phyloP scores from a whole-genome alignment of 768 basidiomycete genomes.

The Boletus patriciae region DNA sequence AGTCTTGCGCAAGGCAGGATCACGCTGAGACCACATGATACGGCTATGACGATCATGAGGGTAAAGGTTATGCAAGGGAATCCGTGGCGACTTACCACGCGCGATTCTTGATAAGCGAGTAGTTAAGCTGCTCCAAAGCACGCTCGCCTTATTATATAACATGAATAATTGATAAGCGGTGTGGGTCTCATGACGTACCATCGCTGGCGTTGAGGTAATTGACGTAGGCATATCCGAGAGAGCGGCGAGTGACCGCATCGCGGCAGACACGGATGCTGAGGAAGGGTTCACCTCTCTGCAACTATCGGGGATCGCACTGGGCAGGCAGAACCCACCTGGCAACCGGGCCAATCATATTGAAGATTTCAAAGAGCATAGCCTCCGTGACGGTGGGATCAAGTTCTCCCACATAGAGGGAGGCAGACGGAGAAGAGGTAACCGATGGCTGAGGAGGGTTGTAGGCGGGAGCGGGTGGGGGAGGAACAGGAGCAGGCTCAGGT shows the following conservation, averaged over 20 bases:
- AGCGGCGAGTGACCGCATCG: constrained; percentile 99
- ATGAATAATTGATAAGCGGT: not conserved
- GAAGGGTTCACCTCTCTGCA: not conserved
- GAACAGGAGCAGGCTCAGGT: constrained; percentile 47
- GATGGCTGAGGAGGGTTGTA: constrained; percentile 56
- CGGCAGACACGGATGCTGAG: constrained; percentile 97
- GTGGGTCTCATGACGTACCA: constrained; percentile 51
- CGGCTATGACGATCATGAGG: constrained; percentile 53
- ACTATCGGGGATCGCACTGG: not conserved
- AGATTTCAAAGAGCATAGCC: constrained; percentile 99
- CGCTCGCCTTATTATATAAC: constrained; percentile 70
- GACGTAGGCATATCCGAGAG: constrained; percentile 99
- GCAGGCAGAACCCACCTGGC: constrained; percentile 65
- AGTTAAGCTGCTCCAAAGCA: constrained; percentile 98
- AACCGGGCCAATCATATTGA: constrained; percentile 99
- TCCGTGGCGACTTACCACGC: constrained; percentile 66
- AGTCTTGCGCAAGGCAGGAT: constrained; percentile 98
- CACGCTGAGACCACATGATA: constrained; percentile 99
- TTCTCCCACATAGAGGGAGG: constrained; percentile 98
- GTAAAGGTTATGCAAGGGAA: not conserved
- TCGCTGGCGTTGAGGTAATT: constrained; percentile 96
- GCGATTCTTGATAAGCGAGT: constrained; percentile 97
- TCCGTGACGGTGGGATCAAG: constrained; percentile 97
- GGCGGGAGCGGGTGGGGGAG: constrained; percentile 47
- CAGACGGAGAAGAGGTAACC: constrained; percentile 71